Percentiles rank a stretch among this genome's conserved stretches.
phyloP scores from a whole-genome alignment of 1,284 basidiomycete species.

The Ganoderma leucocontextum region DNA sequence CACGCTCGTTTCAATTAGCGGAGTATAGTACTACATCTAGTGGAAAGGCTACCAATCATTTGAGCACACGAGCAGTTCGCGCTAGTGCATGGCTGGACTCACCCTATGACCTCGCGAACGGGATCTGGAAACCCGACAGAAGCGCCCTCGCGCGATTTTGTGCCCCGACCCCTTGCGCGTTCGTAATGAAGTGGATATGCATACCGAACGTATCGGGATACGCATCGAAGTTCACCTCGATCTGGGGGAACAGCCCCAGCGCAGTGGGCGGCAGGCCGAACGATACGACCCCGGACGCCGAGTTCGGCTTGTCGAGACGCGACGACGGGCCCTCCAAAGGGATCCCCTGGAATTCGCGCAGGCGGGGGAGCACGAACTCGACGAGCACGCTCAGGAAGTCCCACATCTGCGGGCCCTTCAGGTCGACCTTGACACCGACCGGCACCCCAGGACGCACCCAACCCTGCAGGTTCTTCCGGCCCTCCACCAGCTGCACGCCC shows the following conservation, averaged over 20 bases:
- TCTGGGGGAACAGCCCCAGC: conserved; percentile 93
- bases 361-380: conserved; percentile 93
- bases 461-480: conserved; percentile 83
- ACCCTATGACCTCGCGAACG: conserved; percentile 64
- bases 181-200: conserved; percentile 92
- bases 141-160: conserved; percentile 87
- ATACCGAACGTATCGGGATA: conserved; percentile 89
- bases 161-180: conserved; percentile 82
- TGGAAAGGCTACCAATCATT: not conserved
- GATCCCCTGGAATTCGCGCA: conserved; percentile 91
- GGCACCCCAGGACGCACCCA: conserved; percentile 91
- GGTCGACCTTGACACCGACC: conserved; percentile 88
- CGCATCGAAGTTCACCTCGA: conserved; percentile 90
- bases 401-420: conserved; percentile 93
- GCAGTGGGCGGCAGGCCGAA: conserved; percentile 89
- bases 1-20: not conserved
- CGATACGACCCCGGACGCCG: conserved; percentile 87
- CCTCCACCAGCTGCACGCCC: conserved; percentile 85
- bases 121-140: conserved; percentile 90
- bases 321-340: conserved; percentile 72
- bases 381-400: conserved; percentile 90
- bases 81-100: conserved; percentile 7
- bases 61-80: not conserved
- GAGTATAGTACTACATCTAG: conserved; percentile 5
- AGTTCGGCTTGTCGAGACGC: conserved; percentile 72